These are phyloP conservation scores for Phaffomyces antillensis DNA, from an alignment of 805 yeast genomes.

Conservation along the genomic window DNA sequence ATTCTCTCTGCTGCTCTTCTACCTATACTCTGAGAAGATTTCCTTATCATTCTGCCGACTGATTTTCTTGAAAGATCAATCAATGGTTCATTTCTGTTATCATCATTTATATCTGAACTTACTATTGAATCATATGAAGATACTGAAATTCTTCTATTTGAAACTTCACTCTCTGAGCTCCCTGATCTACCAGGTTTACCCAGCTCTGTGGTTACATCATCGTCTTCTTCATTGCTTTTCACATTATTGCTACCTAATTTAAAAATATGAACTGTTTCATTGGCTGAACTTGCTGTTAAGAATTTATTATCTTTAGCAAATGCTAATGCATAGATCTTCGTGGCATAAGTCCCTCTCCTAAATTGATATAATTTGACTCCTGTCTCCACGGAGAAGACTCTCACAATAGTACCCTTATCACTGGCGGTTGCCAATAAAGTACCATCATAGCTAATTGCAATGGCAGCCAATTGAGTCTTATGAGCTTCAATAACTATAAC, in stretches of 20 bases:
- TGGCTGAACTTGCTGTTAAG: constrained; percentile 78
- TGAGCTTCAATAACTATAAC: constrained; percentile 68
- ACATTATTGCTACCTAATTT: constrained; percentile 38
- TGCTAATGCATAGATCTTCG: constrained; percentile 66
- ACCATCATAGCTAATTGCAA: constrained; percentile 61
- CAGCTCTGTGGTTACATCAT: constrained; percentile 6
- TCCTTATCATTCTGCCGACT: constrained; percentile 66
- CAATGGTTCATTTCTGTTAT: constrained; percentile 43
- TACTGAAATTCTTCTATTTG: constrained; percentile 17
- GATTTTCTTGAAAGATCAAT: constrained; percentile 66
- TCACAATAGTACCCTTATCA: constrained; percentile 68
- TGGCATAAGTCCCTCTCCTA: constrained; percentile 78
- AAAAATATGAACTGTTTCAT: constrained; percentile 91
- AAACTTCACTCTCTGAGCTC: constrained; percentile 18
- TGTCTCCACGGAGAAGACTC: constrained; percentile 58
- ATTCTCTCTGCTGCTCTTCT: constrained; percentile 79
- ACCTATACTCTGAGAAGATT: constrained; percentile 73
- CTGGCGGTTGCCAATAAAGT: constrained; percentile 65
- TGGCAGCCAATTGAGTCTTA: constrained; percentile 57
- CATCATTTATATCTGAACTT: constrained; percentile 13
- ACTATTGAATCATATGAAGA: constrained; percentile 22
- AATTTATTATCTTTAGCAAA: constrained; percentile 67
- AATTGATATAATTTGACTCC: constrained; percentile 62
- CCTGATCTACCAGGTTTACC: constrained; percentile 14
- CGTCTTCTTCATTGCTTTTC: constrained; percentile 13